Evolutionary conservation across 441 rosid genomes (phyloP), one percentile per base, ranked within the genome.

Genomic region (Euphorbia celastroides): DNA sequence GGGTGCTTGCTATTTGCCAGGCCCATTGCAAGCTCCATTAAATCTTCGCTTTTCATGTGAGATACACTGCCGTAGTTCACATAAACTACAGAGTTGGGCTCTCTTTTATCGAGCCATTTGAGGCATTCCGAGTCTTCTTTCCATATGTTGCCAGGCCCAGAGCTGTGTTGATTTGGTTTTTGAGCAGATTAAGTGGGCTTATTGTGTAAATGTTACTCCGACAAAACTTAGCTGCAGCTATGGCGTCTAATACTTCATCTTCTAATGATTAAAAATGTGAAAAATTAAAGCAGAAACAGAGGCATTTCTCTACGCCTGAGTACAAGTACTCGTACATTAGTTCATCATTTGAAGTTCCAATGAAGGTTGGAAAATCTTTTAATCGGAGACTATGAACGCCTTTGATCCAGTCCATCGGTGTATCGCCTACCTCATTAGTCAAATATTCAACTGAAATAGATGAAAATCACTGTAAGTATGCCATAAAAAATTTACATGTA

Each of bases 21-120:
- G 9, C 81, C 78, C 80, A 77, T 62, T 1, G 77, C 72, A 23
- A 75, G 70, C 51, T 78, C 82, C 13, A 64, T 42, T 38, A 80
- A 36, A 38, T 80, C 69, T n/a, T 66, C 22, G 0, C 25, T 17
- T 6, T 69, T 61, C 58, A 78, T 23, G 17, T 66, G 72, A 5
- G 76, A 28, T 23, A 80, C 65, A 66, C 81, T 77, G 0, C 81
- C 81, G 36, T 68, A 80, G 34, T 77, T 75, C 12, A 77, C 72
- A 32, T 73, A 78, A 7, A 81, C 65, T 6, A 78, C 84, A 0
- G 84, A 72, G 1, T 70, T 74, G 22, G 71, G 70, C 44, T 74
- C 68, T 41, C 56, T 62, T 16, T 70, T 60, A 42, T 76, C 70
- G 1, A 81, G 79, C 79, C 84, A 78, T 17, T 74, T 62, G 8